phyloP scores from a whole-genome alignment of 345 rosid genomes.

The Geranium rotundifolium region DNA sequence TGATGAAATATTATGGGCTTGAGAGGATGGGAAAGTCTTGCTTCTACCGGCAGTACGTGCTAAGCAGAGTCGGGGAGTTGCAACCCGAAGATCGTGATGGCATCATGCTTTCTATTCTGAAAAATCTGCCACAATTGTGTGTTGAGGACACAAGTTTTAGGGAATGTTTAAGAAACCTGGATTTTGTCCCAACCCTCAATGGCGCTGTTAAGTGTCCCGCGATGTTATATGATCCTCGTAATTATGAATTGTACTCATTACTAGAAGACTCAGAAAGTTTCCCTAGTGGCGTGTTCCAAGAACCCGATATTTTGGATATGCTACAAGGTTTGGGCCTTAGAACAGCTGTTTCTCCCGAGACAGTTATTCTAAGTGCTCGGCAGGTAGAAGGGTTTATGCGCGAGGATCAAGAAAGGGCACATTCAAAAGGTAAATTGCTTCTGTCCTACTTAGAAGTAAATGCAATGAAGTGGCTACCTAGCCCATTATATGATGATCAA shows the following conservation, averaged over 20 bases:
- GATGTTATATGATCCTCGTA: conserved; percentile 75
- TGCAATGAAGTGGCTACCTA: conserved; percentile 80
- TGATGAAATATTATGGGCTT: conserved; percentile 56
- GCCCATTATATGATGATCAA: conserved; percentile 50
- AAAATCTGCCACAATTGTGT: conserved; percentile 73
- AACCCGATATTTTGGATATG: conserved; percentile 63
- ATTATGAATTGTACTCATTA: conserved; percentile 72
- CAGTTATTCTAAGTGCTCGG: conserved; percentile 69
- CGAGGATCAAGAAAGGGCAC: conserved; percentile 60
- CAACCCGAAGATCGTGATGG: conserved; percentile 62
- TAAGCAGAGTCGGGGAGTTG: conserved; percentile 46
- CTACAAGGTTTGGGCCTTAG: conserved; percentile 79
- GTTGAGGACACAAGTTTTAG: conserved; percentile 57
- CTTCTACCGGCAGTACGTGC: conserved; percentile 64
- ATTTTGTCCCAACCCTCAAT: conserved; percentile 63
- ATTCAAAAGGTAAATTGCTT: conserved; percentile 65
- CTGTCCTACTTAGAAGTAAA: conserved; percentile 81
- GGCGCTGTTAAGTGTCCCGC: conserved; percentile 57
- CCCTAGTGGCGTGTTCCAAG: conserved; percentile 59
- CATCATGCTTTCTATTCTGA: conserved; percentile 72
- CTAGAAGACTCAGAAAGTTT: conserved; percentile 71
- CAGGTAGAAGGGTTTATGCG: conserved; percentile 60
- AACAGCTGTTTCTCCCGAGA: conserved; percentile 70
- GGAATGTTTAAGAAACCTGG: conserved; percentile 61
- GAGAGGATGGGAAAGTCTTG: conserved; percentile 66